Base-by-base conservation (phyloP, 768 basidiomycete genomes). In the button mushroom (Agaricus bisporus) region DNA sequence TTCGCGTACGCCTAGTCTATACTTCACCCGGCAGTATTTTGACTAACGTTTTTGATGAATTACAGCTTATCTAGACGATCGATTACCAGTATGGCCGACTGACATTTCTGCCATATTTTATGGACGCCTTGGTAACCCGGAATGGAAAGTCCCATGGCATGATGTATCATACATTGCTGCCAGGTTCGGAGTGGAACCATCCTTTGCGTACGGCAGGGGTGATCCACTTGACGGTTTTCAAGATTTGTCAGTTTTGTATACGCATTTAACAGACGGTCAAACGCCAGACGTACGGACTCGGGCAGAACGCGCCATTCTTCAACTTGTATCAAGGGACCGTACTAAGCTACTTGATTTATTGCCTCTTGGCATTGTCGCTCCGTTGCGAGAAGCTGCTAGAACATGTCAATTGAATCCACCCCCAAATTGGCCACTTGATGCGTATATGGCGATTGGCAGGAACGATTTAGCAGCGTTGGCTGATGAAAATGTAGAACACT, bases 331-430 rank as follows among this genome's bases (percentile, higher is more conserved):
- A 6, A 65, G 73, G 5, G 66, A 76, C 20, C 78, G 77, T 3
- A 63, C 69, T 5, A 71, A 76, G 11, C 74, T 83, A 47, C 60
- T 89, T 39, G 73, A 79, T 51, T 68, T 70, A 17, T 65, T 93
- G 15, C 83, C 89, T 1, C 64, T 90, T 10, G 88, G 89, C 0
- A 73, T 90, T 26, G 79, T 85, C 1, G 78, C 85, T 0, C 95
- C 95, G 1, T 69, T 98, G 4, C 73, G 86, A 49, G 97, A 98
- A 65, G 90, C 88, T 1, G 74, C 88, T n/a, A 72, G 91, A 56
- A 83, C 86, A 8, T 92, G 91, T 56, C 93, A 95, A 63, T 68
- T 87, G 5, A 78, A 83, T 0, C 90, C 95, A 2, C 82, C 86
- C 1, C 73, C 76, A 4, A 77, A 84, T 57, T 94, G 91, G 92